Conservation (phyloP, 495 filamentous ascomycete genomes). For the Hypoxylon crocopeplum region DNA sequence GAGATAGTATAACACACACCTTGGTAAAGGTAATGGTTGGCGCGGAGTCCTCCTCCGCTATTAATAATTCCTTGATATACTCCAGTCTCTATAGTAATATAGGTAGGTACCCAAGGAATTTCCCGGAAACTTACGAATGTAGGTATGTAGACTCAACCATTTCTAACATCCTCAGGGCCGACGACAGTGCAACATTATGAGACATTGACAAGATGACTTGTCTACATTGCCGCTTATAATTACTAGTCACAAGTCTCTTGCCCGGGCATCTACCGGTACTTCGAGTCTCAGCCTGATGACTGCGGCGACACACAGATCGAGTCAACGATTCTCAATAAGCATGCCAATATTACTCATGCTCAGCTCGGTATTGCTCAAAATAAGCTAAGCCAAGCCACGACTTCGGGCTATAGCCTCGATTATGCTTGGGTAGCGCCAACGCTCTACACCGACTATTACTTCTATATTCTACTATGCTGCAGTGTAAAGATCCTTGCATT, state of each 20-base stretch:
- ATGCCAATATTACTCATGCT: conserved; percentile 15
- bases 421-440: neutral
- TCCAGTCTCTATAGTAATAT: too few relatives aligned
- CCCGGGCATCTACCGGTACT: too few relatives aligned
- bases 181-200: neutral
- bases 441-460: conserved; percentile 35
- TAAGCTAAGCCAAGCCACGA: neutral
- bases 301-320: conserved; percentile 1
- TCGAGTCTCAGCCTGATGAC: neutral
- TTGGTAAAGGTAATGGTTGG: neutral
- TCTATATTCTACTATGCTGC: conserved; percentile 22
- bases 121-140: too few relatives aligned
- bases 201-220: too few relatives aligned
- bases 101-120: too few relatives aligned
- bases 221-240: too few relatives aligned
- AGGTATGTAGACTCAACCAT: too few relatives aligned
- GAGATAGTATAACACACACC: neutral
- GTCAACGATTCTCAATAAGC: conserved; percentile 14
- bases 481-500: conserved; percentile 33
- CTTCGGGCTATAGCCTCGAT: conserved; percentile 10
- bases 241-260: too few relatives aligned
- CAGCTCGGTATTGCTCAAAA: neutral
- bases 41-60: too few relatives aligned
- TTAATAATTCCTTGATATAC: too few relatives aligned
- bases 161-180: too few relatives aligned